phyloP scores from a whole-genome alignment of 345 rosid species.

The Arabidopsis arenosa region DNA sequence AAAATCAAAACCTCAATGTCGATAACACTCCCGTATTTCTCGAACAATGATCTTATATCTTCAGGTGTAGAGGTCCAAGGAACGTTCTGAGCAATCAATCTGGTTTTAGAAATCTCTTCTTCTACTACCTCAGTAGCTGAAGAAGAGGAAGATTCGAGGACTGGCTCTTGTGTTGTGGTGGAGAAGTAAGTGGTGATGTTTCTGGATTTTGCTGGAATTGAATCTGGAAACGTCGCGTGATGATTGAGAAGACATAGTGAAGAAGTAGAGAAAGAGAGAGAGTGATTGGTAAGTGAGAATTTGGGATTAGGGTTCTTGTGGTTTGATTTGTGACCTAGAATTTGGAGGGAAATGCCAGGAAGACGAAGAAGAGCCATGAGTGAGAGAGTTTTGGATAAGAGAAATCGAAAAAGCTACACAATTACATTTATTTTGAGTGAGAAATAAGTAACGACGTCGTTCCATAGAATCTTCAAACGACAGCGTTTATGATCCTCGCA shows the following conservation, averaged over 20 bases:
- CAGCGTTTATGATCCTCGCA: background rate
- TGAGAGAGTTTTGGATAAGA: constrained; percentile 45
- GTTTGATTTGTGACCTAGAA: constrained; percentile 38
- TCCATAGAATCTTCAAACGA: background rate
- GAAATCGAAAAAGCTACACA: constrained; percentile 20
- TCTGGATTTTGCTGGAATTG: constrained; percentile 42
- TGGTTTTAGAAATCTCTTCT: constrained; percentile 61
- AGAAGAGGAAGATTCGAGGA: constrained; percentile 41
- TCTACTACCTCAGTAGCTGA: constrained; percentile 27
- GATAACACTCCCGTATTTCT: constrained; percentile 66
- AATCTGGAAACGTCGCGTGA: constrained; percentile 14
- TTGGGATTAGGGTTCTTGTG: background rate
- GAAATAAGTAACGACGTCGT: constrained; percentile 8
- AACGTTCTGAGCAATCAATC: constrained; percentile 72
- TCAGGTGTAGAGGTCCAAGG: constrained; percentile 78
- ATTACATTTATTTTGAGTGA: constrained; percentile 3
- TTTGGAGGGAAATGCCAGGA: constrained; percentile 48
- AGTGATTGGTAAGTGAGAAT: background rate
- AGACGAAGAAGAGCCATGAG: constrained; percentile 60
- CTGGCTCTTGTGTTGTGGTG: constrained; percentile 51
- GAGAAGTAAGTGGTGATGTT: constrained; percentile 47
- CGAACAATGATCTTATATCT: constrained; percentile 81
- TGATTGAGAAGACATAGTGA: constrained; percentile 38
- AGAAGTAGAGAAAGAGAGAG: constrained; percentile 35
- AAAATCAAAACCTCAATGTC: constrained; percentile 69